phyloP scores from a whole-genome alignment of 768 basidiomycete genomes.

The Termitomyces titanicus region DNA sequence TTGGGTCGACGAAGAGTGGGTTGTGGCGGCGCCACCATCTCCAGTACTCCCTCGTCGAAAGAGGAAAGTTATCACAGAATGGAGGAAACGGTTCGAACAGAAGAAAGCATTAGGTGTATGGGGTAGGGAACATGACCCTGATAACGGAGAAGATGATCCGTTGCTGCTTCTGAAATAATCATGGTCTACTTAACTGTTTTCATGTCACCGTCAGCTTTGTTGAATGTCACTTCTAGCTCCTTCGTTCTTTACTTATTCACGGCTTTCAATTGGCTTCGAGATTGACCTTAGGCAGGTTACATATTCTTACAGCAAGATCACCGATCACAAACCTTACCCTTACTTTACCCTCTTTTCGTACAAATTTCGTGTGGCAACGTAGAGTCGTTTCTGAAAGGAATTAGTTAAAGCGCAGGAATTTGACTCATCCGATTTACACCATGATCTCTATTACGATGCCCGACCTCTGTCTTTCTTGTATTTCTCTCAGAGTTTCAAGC shows the following conservation, averaged over 20 bases:
- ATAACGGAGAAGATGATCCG: slow-evolving; percentile 17
- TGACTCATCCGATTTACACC: neutral
- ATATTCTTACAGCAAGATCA: neutral
- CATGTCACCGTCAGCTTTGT: neutral
- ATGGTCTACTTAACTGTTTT: neutral
- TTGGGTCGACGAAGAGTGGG: slow-evolving; percentile 28
- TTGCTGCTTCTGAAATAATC: slow-evolving; percentile 14
- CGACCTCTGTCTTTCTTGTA: too few species aligned
- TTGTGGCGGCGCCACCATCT: slow-evolving; percentile 35
- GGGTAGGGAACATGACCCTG: slow-evolving; percentile 14
- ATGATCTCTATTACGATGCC: neutral
- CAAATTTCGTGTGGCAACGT: neutral
- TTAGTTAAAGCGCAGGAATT: neutral
- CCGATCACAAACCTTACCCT: neutral
- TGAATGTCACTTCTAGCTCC: neutral
- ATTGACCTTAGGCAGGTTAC: neutral
- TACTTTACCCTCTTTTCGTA: neutral
- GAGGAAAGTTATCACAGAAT: slow-evolving; percentile 8
- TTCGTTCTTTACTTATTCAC: neutral
- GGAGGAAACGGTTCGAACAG: slow-evolving; percentile 7
- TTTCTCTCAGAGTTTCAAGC: neutral
- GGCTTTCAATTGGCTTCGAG: neutral
- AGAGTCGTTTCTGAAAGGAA: neutral
- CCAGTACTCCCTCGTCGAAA: slow-evolving; percentile 26
- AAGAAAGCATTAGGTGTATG: slow-evolving; percentile 6